Evolutionary conservation across 306 rosid genomes (phyloP).

Genomic region (Fagus sylvatica): DNA sequence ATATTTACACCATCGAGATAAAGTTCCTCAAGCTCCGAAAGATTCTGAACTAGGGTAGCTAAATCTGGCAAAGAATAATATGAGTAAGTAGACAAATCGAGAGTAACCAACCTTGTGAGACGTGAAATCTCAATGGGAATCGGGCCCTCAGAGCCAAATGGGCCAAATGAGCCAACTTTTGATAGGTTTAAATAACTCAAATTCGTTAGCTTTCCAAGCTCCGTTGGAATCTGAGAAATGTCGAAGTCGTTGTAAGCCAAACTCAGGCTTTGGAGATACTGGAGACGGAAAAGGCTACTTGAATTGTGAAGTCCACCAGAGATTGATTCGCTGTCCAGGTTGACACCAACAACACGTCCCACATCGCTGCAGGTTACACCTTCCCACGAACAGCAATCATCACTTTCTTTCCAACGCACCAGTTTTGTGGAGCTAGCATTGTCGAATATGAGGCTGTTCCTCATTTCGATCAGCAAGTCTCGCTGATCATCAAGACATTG

Average conservation of each 20-base stretch:
- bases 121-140: constrained; percentile 44
- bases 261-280: constrained; percentile 5
- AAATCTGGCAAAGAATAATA: no score
- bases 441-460: background rate
- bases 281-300: background rate
- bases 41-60: no score
- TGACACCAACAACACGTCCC: constrained; percentile 6
- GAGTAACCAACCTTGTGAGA: constrained; percentile 43
- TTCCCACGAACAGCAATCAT: constrained; percentile 34
- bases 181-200: constrained; percentile 32
- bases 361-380: constrained; percentile 35
- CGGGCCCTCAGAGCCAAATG: constrained; percentile 42
- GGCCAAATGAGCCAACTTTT: no score
- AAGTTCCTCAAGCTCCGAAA: no score
- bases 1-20: no score
- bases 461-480: constrained; percentile 22
- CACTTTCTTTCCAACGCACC: constrained; percentile 21
- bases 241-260: constrained; percentile 10
- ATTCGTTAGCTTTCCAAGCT: constrained; percentile 28
- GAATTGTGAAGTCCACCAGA: background rate
- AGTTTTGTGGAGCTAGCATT: background rate
- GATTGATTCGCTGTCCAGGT: background rate
- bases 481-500: constrained; percentile 31
- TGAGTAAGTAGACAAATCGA: no score
- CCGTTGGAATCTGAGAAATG: background rate